Percentiles rank a stretch among this genome's conserved stretches.
phyloP scores from a whole-genome alignment of 371 early-diverging fungal genomes.

The Phascolomyces articulosus region DNA sequence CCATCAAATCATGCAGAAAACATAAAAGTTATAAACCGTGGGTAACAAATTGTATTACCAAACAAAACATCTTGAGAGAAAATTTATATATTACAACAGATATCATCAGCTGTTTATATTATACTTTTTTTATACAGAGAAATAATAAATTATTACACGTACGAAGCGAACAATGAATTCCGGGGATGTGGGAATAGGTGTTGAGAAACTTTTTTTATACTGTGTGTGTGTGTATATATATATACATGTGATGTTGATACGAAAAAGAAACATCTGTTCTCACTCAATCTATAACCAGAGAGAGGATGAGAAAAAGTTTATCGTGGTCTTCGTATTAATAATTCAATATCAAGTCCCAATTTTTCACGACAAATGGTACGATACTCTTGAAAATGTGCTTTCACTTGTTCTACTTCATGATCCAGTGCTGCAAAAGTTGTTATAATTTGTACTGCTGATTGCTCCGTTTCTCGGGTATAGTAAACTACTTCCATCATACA shows the following conservation, averaged over 20 bases:
- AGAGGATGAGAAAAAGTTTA: neutral
- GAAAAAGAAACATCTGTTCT: neutral
- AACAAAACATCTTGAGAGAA: too few species aligned
- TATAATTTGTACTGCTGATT: neutral
- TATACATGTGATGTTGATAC: neutral
- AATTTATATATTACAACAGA: neutral
- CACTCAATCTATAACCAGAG: neutral
- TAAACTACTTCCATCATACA: conserved; percentile 63
- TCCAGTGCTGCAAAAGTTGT: conserved; percentile 10
- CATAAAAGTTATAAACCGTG: neutral
- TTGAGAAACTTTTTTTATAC: too few species aligned
- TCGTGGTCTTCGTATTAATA: conserved; percentile 7
- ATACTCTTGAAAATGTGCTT: neutral
- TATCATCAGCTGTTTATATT: too few species aligned
- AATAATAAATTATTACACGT: too few species aligned
- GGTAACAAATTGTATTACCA: too few species aligned
- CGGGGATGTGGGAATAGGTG: too few species aligned
- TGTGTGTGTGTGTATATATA: neutral
- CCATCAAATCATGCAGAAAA: neutral
- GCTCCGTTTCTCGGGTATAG: neutral
- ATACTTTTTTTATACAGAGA: too few species aligned
- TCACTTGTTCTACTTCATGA: conserved; percentile 1
- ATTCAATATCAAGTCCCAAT: neutral
- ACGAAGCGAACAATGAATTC: too few species aligned
- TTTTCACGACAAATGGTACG: neutral